phyloP scores from a whole-genome alignment of 148 eudicot genomes.

The Camellia granthamiana region DNA sequence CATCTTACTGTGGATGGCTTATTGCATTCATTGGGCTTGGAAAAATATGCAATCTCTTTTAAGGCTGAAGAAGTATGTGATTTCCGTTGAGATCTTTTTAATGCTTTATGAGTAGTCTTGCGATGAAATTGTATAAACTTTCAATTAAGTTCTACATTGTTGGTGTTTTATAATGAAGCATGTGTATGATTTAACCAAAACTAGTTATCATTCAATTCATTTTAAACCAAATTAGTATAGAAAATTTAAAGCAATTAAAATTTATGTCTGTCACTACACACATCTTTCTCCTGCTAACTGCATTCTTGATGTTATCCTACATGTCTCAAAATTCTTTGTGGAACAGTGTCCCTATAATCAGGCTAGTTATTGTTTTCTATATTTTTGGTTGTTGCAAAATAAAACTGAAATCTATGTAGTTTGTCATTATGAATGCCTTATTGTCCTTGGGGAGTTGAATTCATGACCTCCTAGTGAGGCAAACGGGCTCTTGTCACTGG shows the following conservation, averaged over 20 bases:
- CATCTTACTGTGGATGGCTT: slow-evolving; percentile 62
- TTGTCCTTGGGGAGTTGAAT: neutral
- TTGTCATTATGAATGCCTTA: neutral
- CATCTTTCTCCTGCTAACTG: neutral
- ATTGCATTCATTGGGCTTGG: slow-evolving; percentile 70
- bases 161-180: neutral
- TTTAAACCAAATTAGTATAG: neutral
- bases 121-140: no score
- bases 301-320: neutral
- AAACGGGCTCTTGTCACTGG: no score
- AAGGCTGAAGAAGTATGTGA: slow-evolving; percentile 84
- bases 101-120: slow-evolving; percentile 6
- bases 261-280: neutral
- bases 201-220: neutral
- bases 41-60: slow-evolving; percentile 58
- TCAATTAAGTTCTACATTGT: neutral
- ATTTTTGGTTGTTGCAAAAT: neutral
- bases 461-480: no score
- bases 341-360: neutral
- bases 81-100: neutral
- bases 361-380: neutral
- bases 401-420: neutral
- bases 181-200: neutral
- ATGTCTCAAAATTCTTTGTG: neutral
- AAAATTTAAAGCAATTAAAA: neutral